Evolutionary conservation across 75 land plant genomes (phyloP).

Genomic region (Pinus albicaulis): DNA sequence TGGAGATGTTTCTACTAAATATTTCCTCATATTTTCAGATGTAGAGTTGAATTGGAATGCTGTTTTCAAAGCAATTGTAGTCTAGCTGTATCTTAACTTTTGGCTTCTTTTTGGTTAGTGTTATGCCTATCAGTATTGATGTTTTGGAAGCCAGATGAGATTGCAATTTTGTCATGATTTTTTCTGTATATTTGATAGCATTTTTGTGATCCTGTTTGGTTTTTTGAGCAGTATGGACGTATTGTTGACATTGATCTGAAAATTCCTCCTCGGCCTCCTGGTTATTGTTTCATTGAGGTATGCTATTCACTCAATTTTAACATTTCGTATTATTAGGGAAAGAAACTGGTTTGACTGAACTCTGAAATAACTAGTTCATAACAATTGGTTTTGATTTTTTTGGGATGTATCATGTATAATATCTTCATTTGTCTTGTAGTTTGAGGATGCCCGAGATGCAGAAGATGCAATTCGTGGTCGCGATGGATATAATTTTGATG

Average conservation of each 20-base stretch:
- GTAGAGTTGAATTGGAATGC: neutral
- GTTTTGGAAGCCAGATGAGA: neutral
- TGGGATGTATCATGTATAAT: neutral
- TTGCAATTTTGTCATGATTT: neutral
- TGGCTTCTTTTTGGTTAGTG: neutral
- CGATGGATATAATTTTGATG: constrained; percentile 30
- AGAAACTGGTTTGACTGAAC: too few species aligned
- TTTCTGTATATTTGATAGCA: neutral
- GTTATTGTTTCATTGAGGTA: constrained; percentile 84
- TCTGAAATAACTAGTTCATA: too few species aligned
- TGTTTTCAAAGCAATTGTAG: neutral
- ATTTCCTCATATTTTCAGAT: neutral
- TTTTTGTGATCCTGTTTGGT: neutral
- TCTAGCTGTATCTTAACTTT: neutral
- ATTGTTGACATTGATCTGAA: constrained; percentile 79
- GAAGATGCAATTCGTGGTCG: constrained; percentile 30
- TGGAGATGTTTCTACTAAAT: neutral
- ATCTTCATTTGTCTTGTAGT: constrained; percentile 11
- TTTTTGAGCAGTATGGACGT: constrained; percentile 56
- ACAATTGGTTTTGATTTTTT: too few species aligned
- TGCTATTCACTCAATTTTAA: neutral
- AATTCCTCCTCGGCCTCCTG: constrained; percentile 81
- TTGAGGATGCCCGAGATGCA: constrained; percentile 28
- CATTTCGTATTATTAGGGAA: too few species aligned
- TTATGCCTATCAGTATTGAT: neutral